These are phyloP conservation scores for Cynara cardunculus DNA, from an alignment of 129 eudicot species.

Conservation along the genomic window DNA sequence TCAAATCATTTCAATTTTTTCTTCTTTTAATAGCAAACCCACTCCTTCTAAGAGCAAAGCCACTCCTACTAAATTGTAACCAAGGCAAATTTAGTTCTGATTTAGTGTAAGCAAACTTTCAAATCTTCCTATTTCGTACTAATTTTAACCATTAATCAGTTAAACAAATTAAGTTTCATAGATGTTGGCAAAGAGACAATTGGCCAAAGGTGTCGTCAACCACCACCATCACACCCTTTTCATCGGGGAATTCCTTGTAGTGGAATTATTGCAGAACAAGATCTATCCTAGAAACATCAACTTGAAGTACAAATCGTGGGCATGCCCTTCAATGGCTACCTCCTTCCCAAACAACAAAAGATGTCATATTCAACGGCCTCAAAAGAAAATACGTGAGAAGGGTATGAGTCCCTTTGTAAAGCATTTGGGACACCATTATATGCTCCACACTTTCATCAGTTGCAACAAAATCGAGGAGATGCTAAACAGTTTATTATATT, in stretches of 20 bases:
- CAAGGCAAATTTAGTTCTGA: not conserved
- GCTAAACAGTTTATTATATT: not conserved
- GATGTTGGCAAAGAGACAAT: not conserved
- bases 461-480: not conserved
- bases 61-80: too few relatives aligned
- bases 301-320: not conserved
- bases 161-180: not conserved
- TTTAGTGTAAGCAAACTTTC: not conserved
- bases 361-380: too few relatives aligned
- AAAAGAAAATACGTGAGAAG: too few relatives aligned
- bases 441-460: too few relatives aligned
- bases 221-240: not conserved
- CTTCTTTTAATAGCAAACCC: not conserved
- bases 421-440: not conserved
- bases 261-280: too few relatives aligned
- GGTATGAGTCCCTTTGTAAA: not conserved
- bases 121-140: not conserved
- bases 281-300: not conserved
- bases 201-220: not conserved
- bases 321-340: not conserved
- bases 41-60: not conserved
- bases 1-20: not conserved
- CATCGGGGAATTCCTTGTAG: not conserved
- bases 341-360: too few relatives aligned
- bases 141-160: not conserved